phyloP scores from a whole-genome alignment of 2,329 filamentous ascomycete genomes.

The Aspergillus pseudotamarii region DNA sequence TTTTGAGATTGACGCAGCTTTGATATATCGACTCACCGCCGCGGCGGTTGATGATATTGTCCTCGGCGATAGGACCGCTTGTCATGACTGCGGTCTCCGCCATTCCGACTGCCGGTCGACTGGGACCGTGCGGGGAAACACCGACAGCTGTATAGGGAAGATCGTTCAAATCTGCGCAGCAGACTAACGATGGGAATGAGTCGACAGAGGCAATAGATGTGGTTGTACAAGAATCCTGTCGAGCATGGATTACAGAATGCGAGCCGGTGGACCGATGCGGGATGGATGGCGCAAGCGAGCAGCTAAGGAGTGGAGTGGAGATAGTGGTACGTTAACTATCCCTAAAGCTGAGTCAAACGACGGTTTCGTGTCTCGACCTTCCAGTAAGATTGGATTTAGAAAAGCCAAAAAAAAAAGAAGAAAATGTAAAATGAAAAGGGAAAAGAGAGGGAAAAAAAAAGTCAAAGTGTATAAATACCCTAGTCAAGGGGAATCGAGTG shows the following conservation, averaged over 20 bases:
- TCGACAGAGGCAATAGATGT: constrained; percentile 28
- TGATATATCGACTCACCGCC: constrained; percentile 96
- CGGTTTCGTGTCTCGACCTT: constrained; percentile 18
- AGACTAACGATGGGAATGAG: constrained; percentile 25
- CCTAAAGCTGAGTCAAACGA: constrained; percentile 22
- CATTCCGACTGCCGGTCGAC: constrained; percentile 35
- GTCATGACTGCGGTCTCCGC: constrained; percentile 37
- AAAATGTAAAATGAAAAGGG: not conserved
- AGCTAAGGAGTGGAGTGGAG: constrained; percentile 25
- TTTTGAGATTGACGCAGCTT: constrained; percentile 84
- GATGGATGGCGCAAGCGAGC: constrained; percentile 31
- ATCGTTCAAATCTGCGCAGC: constrained; percentile 36
- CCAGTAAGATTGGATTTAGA: not conserved
- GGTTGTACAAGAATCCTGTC: constrained; percentile 29
- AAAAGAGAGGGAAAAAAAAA: not conserved
- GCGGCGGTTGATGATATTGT: constrained; percentile 96
- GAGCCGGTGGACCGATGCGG: constrained; percentile 31
- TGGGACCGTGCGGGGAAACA: constrained; percentile 16
- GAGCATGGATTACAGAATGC: constrained; percentile 36
- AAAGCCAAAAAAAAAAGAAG: not conserved
- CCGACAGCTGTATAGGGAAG: constrained; percentile 6
- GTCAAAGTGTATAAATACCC: not conserved
- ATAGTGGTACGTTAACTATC: constrained; percentile 19
- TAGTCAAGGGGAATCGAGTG: not conserved
- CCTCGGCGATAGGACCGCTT: constrained; percentile 63